Conservation (phyloP, 176 grass and related monocot genomes). For the Areca catechu region DNA sequence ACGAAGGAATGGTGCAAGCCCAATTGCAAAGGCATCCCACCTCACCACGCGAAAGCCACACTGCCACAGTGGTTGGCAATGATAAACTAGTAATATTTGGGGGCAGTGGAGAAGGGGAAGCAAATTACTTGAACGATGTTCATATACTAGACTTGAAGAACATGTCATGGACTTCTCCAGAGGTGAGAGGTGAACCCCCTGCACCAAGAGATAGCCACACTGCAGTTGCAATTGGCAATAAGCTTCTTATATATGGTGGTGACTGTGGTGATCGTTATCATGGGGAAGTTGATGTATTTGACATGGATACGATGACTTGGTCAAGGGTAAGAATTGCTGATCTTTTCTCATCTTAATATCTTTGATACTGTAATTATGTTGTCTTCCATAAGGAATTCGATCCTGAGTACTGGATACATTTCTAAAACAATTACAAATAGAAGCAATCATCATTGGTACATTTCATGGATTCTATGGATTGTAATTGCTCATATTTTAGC, state of each 20-base stretch:
- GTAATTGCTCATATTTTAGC: too few relatives aligned
- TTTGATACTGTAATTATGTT: too few relatives aligned
- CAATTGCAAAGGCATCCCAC: constrained; percentile 45
- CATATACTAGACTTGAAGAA: constrained; percentile 62
- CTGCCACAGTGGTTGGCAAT: constrained; percentile 37
- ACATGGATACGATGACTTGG: constrained; percentile 72
- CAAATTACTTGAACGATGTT: constrained; percentile 90
- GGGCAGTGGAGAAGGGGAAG: constrained; percentile 86
- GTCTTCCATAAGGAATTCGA: too few relatives aligned
- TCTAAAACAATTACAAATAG: too few relatives aligned
- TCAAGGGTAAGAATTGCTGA: constrained; percentile 54
- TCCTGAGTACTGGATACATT: too few relatives aligned
- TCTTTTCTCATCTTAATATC: background rate
- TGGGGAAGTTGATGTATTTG: constrained; percentile 83
- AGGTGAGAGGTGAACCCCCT: constrained; percentile 41
- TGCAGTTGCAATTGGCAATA: constrained; percentile 44
- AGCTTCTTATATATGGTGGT: constrained; percentile 72
- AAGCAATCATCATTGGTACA: too few relatives aligned
- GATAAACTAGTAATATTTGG: constrained; percentile 72
- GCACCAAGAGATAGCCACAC: constrained; percentile 88
- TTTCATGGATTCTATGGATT: too few relatives aligned
- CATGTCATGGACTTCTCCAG: constrained; percentile 77
- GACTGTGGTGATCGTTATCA: constrained; percentile 88
- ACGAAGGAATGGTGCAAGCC: constrained; percentile 75
- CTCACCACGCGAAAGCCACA: constrained; percentile 80